Percentiles rank a stretch among this genome's conserved stretches.
These are phyloP conservation scores for Aspergillus hiratsukae DNA, from an alignment of 2,329 filamentous ascomycete species.

Conservation along the genomic window DNA sequence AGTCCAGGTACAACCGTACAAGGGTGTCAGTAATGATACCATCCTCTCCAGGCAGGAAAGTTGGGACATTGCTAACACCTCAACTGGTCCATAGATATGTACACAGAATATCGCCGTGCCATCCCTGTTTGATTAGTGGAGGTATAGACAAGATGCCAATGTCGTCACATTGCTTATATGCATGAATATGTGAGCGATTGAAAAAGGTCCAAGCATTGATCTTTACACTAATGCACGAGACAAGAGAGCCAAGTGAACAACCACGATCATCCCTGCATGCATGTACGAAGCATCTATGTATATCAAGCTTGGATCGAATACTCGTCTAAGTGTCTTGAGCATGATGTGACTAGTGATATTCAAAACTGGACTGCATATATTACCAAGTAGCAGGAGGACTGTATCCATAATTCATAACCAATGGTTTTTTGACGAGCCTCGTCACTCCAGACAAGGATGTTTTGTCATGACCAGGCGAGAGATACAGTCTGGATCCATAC, in stretches of 20 bases:
- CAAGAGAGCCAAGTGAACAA: not conserved
- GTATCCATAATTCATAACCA: too few species aligned
- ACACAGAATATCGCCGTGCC: not conserved
- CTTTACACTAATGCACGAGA: not conserved
- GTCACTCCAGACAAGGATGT: not conserved
- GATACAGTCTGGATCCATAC: not conserved
- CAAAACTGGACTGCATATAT: not conserved
- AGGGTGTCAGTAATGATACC: not conserved
- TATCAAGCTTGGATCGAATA: not conserved
- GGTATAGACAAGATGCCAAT: not conserved
- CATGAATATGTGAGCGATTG: not conserved
- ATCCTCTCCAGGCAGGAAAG: not conserved
- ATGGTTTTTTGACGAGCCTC: not conserved
- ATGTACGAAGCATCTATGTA: not conserved
- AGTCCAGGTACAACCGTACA: too few species aligned
- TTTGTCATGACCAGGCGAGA: not conserved
- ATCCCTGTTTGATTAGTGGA: not conserved
- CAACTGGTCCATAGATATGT: not conserved
- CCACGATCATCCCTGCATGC: not conserved
- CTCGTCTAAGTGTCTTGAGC: not conserved
- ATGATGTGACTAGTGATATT: not conserved
- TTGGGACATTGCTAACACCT: not conserved
- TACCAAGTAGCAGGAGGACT: too few species aligned
- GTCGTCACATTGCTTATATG: not conserved
- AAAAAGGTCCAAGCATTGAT: not conserved